Percentiles rank a stretch among this genome's conserved stretches.
Evolutionary conservation across 1,139 yeast species (phyloP).

Genomic region (Lodderomyces metapsilosis): DNA sequence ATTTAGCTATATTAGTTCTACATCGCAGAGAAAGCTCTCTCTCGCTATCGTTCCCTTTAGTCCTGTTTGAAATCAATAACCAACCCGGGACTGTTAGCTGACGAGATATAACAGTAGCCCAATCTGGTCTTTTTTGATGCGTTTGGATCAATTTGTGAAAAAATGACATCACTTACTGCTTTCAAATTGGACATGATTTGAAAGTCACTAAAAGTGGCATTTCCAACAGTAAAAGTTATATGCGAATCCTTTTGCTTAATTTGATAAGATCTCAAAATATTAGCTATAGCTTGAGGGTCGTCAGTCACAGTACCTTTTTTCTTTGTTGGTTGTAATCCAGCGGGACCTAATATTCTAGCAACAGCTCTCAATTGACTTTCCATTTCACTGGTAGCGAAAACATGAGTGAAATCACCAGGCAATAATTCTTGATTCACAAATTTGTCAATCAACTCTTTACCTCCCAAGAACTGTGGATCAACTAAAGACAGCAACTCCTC

Average conservation of each 20-base stretch:
- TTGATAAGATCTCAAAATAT: conserved; percentile 47
- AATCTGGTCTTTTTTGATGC: conserved; percentile 13
- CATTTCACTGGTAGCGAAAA: conserved; percentile 85
- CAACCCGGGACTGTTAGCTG: conserved; percentile 14
- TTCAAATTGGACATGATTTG: conserved; percentile 73
- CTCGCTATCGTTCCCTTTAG: background rate
- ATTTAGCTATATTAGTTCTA: background rate
- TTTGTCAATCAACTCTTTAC: conserved; percentile 63
- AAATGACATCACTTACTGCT: conserved; percentile 66
- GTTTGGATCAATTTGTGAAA: conserved; percentile 21
- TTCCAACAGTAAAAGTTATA: conserved; percentile 71
- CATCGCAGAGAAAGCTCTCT: background rate
- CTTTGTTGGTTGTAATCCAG: conserved; percentile 82
- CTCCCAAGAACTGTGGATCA: conserved; percentile 68
- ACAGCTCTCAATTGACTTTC: conserved; percentile 57
- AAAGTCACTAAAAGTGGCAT: conserved; percentile 73
- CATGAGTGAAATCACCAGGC: conserved; percentile 65
- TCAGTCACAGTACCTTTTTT: conserved; percentile 85
- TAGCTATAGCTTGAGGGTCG: conserved; percentile 40
- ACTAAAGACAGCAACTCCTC: conserved; percentile 53
- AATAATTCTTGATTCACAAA: conserved; percentile 55
- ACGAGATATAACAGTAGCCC: conserved; percentile 12
- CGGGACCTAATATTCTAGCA: conserved; percentile 83
- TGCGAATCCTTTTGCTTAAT: conserved; percentile 67
- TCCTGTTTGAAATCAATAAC: conserved; percentile 13